Base-by-base conservation (phyloP, 148 eudicot species). In the Beta vulgaris region DNA sequence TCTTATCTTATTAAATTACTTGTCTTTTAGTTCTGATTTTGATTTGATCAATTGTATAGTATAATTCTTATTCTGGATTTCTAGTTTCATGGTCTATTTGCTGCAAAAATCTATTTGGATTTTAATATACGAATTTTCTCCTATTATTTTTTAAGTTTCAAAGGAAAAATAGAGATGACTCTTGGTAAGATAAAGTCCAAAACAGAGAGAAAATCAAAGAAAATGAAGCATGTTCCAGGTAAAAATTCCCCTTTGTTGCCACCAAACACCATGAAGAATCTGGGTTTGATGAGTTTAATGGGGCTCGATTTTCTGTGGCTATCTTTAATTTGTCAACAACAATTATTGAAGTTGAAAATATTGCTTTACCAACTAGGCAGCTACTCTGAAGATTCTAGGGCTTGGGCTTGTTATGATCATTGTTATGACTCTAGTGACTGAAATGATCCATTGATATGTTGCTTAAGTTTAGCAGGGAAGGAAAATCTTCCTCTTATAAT, bases 331-430 rank as follows among this genome's bases (percentile, higher is more conserved):
- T 91, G 44, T 87, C 97, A 25, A 89, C 97, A 7, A 89, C 97
- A 58, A 89, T 91, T 40, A 83, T 91, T 37, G 96, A 93, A 2
- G 96, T 91, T 40, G 96, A 93, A 19, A 89, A 89, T 58, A 91
- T 91, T 93, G 90, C 97, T 0, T 73, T 91, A 58, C 97, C n/a
- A n/a, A n/a, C n/a, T n/a, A n/a, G n/a, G n/a, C 93, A 0, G 97
- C 97, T 0, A 87, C 97, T 35, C 84, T 91, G 90, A 89, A 88
- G 78, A 86, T 86, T 63, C 63, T 91, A 5, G 85, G 61, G 6
- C 79, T 80, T 13, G 97, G 93, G 42, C 76, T 89, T 18, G 72
- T 71, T 18, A 75, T 83, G 68, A 89, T 91, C 18, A 74, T 86
- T 10, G 74, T 91, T 23, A 83, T 89, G 60, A 93, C 88, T 1